Evolutionary conservation across 305 asterid genomes (phyloP), one percentile per base, ranked within the genome.

Genomic region (Solanum chacoense): DNA sequence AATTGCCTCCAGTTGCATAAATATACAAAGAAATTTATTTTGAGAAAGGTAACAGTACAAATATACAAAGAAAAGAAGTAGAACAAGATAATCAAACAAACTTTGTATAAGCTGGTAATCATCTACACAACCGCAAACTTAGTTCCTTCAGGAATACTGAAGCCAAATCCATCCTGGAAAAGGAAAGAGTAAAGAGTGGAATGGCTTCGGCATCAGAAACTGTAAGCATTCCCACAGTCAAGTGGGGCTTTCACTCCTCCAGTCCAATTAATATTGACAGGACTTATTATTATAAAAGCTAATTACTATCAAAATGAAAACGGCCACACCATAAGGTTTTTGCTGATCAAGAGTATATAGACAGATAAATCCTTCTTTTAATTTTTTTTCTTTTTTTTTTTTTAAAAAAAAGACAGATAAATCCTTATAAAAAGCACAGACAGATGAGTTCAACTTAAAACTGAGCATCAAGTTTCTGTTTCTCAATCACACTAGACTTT

Each of bases 1-100:
- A 91, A 98, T 93, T 88, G 99, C 99, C 99, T 97, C 88, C 38
- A 92, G 32, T 79, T 34, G 86, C 84, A 91, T 31, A 79, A 32
- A 85, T 50, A 50, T 31, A 32, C 14, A 86, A 34, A 78, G 50
- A 59, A 75, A 87, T 13, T 88, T 67, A 37, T 72, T 63, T 28
- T 35, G 89, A 79, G 83, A 79, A 78, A 67, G 88, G 42, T 36
- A 89, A 55, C 87, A 29, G 14, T 87, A 84, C 72, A 67, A 75
- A 38, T 12, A 83, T 13, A 35, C 38, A 88, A 72, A 20, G 88
- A 87, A 55, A 45, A 40, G 59, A 9, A 80, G 14, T 40, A 45
- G 29, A 78, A 63, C n/a, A 31, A 73, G 63, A 34, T 73, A 24
- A 55, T 75, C 18, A 2, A 77, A 32, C 14, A n/a, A 84, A 59